Evolutionary conservation across 306 rosid genomes (phyloP).

Genomic region (Quercus aquifolioides): DNA sequence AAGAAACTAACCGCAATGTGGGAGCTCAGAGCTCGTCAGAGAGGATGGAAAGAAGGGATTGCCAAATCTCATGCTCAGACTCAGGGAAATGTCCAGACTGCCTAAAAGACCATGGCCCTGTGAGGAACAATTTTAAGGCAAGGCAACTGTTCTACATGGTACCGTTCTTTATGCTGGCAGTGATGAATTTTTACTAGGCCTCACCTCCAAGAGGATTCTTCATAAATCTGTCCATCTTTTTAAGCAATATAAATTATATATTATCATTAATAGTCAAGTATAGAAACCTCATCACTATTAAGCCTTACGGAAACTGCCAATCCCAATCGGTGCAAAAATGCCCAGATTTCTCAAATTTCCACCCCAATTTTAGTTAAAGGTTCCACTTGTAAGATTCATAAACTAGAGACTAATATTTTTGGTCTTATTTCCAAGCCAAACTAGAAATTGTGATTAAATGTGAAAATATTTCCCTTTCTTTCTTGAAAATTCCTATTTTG

Average conservation of each 20-base stretch:
- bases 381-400: constrained; percentile 24
- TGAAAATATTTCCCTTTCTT: constrained; percentile 4
- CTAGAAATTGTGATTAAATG: constrained; percentile 9
- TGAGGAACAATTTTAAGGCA: constrained; percentile 18
- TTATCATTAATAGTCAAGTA: constrained; percentile 32
- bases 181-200: constrained; percentile 16
- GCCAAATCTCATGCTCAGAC: constrained; percentile 53
- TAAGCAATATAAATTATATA: constrained; percentile 18
- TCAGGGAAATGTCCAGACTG: constrained; percentile 60
- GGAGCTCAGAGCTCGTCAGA: constrained; percentile 95
- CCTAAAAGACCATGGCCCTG: constrained; percentile 28
- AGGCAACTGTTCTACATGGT: constrained; percentile 20
- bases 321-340: constrained; percentile 14
- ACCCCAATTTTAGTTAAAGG: background rate
- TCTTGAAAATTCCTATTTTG: background rate
- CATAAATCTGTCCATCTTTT: constrained; percentile 8
- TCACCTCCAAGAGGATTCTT: constrained; percentile 9
- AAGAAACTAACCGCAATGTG: constrained; percentile 71
- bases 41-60: constrained; percentile 92
- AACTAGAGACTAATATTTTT: background rate
- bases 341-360: constrained; percentile 6
- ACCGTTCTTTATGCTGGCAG: constrained; percentile 13
- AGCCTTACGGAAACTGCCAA: constrained; percentile 2
- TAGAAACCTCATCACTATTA: constrained; percentile 26
- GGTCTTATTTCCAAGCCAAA: background rate